Evolutionary conservation across 345 rosid genomes (phyloP).

Genomic region (sweet orange (Citrus sinensis)): DVS_A1.0 CM039164.1:24282501-24283000

Average conservation of each 20-base stretch:
- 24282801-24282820: constrained; percentile 39
- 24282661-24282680: not conserved
- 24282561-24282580: constrained; percentile 35
- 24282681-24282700: not conserved
- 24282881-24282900: not conserved
- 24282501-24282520: constrained; percentile 31
- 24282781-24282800: constrained; percentile 65
- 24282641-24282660: not conserved
- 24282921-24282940: not conserved
- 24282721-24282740: constrained; percentile 8
- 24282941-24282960: not conserved
- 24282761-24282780: constrained; percentile 49
- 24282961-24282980: not conserved
- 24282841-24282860: constrained; percentile 26
- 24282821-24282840: constrained; percentile 8
- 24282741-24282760: constrained; percentile 34
- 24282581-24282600: constrained; percentile 36
- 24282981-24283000: not conserved
- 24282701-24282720: not conserved
- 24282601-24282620: not conserved
- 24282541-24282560: constrained; percentile 47
- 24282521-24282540: constrained; percentile 14
- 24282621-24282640: not conserved
- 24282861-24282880: not conserved
- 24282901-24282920: not conserved